Evolutionary conservation across 495 filamentous ascomycete genomes (phyloP), one percentile per base, ranked within the genome.

Genomic region (Penicillium psychrofluorescens): DNA sequence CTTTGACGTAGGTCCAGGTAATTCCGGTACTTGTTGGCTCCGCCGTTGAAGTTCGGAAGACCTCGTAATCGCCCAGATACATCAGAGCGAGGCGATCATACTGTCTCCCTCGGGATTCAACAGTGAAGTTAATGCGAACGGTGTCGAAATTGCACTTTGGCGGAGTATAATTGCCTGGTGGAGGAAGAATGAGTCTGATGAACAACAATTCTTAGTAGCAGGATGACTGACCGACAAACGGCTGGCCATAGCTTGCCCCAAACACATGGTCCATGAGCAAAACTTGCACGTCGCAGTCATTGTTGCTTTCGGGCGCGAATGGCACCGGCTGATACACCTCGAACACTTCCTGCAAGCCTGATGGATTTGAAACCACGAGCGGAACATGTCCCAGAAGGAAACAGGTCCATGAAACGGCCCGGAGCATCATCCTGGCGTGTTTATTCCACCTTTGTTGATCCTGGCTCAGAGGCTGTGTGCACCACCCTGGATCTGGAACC

Each of bases 11-110:
- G 2, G 82, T 84, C 82, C 74, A 82, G 6, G 71, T 51, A 40
- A 94, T 91, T 1, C 89, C 88, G 36, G 74, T 71, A 2, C 53
- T 39, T 0, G 79, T 86, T 4, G 90, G 90, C 63, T 95, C 85
- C 0, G 88, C 88, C 6, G 90, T 95, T 10, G 86, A 91, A 4
- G 90, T 94, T 16, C 90, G 72, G 69, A 84, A 92, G 3, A 95
- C 73, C 58, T 95, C 90, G 13, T 77, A 78, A 59, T 91, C 85
- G 11, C 81, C 84, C 39, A 95, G 69, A 50, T 86, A 95, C 76
- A 95, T 81, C 12, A 85, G 57, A 6, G 81, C 88, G 8, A 95
- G 70, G 7, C 89, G 70, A 55, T 95, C 90, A 64, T 76, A 95
- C 51, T 95, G 88, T 2, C 77, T 70, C 0, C 90, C 89, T 45